Base-by-base conservation (phyloP, 345 rosid genomes). In the Eucalyptus paniculata region DNA sequence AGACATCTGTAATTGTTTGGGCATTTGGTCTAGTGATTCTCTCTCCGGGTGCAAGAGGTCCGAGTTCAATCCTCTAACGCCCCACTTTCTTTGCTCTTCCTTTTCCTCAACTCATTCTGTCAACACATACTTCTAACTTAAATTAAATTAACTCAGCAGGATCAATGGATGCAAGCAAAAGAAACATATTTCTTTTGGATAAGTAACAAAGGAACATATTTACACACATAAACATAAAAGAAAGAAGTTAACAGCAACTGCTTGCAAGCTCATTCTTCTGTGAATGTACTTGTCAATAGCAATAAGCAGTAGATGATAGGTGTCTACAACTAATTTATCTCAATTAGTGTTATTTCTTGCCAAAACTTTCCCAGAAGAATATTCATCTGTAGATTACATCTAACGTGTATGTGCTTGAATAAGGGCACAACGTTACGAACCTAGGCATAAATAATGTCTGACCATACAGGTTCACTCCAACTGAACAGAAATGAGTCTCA, bases 1-100 rank as follows among this genome's bases (percentile, higher is more conserved):
- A 37, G 83, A 77, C 42, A 77, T 40, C 83, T 37, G 16, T 77
- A 4, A 77, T 19, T 19, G 15, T 77, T 77, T 77, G 83, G 45
- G 28, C 83, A 37, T 37, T 77, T 11, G 14, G 24, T 21, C 26
- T 93, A 94, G 94, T 94, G 95, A 94, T 94, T 95, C 96, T 96
- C 91, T 94, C 96, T 96, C 94, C 91, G 95, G 96, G 96, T 95
- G 96, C 94, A 92, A 97, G 96, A 95, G 97, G 96, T 95, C 97
- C 93, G 91, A 77, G 45, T 77, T 77, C 47, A 11, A 77, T 37
- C 42, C 83, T 10, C 28, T 2, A 26, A 67, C 9, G 26, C n/a
- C 72, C 12, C 54, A 32, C 24, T 34, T 23, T 19, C 81, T 69
- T 69, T 77, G 6, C 28, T 77, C 83, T 77, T 77, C 15, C 47